Base-by-base conservation (phyloP, 1,284 basidiomycete genomes). In the Spongispora temasekensis region DNA sequence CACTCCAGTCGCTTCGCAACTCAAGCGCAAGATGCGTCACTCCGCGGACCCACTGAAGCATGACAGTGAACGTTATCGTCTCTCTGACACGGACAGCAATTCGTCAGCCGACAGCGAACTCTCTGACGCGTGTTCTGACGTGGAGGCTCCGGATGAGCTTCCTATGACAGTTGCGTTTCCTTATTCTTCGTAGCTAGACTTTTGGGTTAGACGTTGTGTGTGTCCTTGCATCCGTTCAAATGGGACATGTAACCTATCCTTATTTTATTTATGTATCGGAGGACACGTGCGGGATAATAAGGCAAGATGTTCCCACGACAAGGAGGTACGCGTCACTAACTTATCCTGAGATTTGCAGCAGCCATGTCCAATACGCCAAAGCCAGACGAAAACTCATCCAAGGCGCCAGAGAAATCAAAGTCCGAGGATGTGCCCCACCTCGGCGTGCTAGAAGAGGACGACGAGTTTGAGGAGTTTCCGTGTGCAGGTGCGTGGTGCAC, bases 381-480 rank as follows among this genome's bases (percentile, higher is more conserved):
- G 61, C 64, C 77, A 46, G 65, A 65, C 40, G 71, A 74, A 4
- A 64, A 68, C 5, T 12, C 46, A 25, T 58, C 73, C 30, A 78
- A 78, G 48, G 64, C 68, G 2, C 67, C 68, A 2, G 78, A 79
- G 48, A 67, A 77, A 44, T 66, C 70, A 21, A 79, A 80, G 61
- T 73, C 76, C 19, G 79, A 79, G 1, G 77, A 77, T 19, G 61
- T 67, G 1, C 79, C 78, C 31, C 83, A 87, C 63, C 83, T 93
- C 2, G 89, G 89, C 42, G 87, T 90, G 15, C 77, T 93, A 5
- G 91, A 93, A 70, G 91, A 93, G 71, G 91, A 93, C 68, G 91
- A 93, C 70, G 91, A 93, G 75, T 93, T 90, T 70, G 93, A 93
- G 67, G 90, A 92, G 70, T 93, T 93, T 70, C 76, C 81, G 12